Base-by-base conservation (phyloP, 1,284 basidiomycete genomes). In the Ceratobasidium sp. region DNA sequence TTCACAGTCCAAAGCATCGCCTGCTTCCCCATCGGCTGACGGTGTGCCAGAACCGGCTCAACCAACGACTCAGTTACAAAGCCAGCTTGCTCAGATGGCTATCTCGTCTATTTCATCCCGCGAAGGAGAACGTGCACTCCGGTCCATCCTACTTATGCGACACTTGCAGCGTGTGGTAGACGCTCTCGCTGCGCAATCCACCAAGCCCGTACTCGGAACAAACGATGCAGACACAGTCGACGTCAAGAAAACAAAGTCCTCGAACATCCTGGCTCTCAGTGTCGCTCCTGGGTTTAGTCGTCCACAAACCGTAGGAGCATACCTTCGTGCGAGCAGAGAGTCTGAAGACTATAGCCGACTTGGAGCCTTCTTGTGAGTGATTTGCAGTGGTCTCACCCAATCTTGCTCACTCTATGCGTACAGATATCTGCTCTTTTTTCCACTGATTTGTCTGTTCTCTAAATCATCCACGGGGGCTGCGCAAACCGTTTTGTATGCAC, bases 131-230 rank as follows among this genome's bases (percentile, higher is more conserved):
- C 87, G 93, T 42, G 87, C 93, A 0, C 86, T 95, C 2, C 89
- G 92, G 20, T 89, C 89, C 1, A 84, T 89, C 56, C 85, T 94
- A 67, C 86, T 93, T 44, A 91, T 88, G 28, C 88, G 92, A 13
- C 93, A 95, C 83, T 87, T 94, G 1, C 93, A 95, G 82, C 91
- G 93, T 15, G 88, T 95, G 52, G 85, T 95, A 17, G 92, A 95
- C 80, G 92, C 93, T 0, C 88, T 95, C 17, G 71, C 78, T 0
- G 86, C 87, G 4, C 90, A 90, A 68, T 84, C 90, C 0, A 89
- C 90, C 6, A 88, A 88, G 76, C 87, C 90, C 1, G 87, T 73
- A 44, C 64, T 69, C 9, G 64, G 62, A 26, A 65, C 65, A 10
- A 68, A 28, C n/a, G 56, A 77, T 26, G 23, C 61, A 33, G 59